phyloP scores from a whole-genome alignment of 768 basidiomycete genomes.

The Leccinum obscurum region DNA sequence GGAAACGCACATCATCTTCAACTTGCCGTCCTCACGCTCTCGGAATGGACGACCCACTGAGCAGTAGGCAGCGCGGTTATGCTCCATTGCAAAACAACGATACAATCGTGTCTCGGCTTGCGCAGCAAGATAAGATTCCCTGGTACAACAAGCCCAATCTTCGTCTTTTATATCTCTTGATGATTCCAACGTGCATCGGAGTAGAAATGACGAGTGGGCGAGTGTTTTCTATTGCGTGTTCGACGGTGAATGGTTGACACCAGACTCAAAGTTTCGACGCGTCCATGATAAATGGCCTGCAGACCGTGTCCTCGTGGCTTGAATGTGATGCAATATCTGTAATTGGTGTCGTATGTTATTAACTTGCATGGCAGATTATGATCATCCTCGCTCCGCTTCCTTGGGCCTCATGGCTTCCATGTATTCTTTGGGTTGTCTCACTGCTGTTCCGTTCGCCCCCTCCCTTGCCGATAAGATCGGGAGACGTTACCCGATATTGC shows the following conservation, averaged over 20 bases:
- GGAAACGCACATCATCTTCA: neutral
- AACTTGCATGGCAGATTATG: neutral
- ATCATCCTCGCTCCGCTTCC: neutral
- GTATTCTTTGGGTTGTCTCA: constrained; percentile 61
- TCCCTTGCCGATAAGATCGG: constrained; percentile 12
- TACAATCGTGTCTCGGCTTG: neutral
- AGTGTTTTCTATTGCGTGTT: neutral
- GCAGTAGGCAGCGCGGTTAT: neutral
- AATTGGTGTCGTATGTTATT: neutral
- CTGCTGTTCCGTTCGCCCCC: constrained; percentile 45
- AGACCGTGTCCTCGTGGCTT: neutral
- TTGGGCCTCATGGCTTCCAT: constrained; percentile 37
- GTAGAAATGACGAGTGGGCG: neutral
- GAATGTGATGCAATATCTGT: neutral
- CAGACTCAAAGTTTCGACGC: constrained; percentile 26
- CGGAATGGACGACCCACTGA: neutral
- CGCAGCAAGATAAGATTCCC: neutral
- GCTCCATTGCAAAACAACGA: neutral
- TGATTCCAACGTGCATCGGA: neutral
- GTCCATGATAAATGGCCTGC: constrained; percentile 1
- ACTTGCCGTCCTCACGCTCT: neutral
- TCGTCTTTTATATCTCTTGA: neutral
- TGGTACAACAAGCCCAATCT: neutral
- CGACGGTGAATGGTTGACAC: neutral
- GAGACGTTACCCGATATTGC: constrained; percentile 18